Base-by-base conservation (phyloP, 768 basidiomycete genomes). In the Leccinum uliginosum region DNA sequence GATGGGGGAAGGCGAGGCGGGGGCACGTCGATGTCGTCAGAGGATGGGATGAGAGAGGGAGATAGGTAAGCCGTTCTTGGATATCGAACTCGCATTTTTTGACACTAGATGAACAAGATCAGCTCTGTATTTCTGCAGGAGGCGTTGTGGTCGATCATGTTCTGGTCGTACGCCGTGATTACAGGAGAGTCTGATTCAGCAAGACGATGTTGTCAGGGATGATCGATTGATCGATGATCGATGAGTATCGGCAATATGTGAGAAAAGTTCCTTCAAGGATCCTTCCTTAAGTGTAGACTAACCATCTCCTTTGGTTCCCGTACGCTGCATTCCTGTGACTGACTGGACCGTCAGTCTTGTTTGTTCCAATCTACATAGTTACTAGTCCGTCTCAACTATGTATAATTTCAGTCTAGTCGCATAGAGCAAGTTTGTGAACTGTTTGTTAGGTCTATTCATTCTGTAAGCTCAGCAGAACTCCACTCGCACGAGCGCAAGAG, bases 231-330 rank as follows among this genome's bases (percentile, higher is more conserved):
- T n/a, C n/a, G n/a, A n/a, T n/a, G n/a, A n/a, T n/a, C n/a, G n/a
- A n/a, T n/a, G 70, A 68, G n/a, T 73, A 73, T 48, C 53, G 5
- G n/a, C 52, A 50, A 14, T 73, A 73, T 30, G 66, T 63, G 62
- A 61, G 64, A 38, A 40, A 66, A 17, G 68, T 73, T 6, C 63
- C 63, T n/a, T 59, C 62, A 10, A 66, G 63, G 47, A 53, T 72
- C 15, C 53, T 72, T 12, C 71, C 70, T 1, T 65, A 51, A 32
- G 35, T 72, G 66, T 67, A 62, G 58, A n/a, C n/a, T n/a, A n/a
- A n/a, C n/a, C n/a, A n/a, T n/a, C n/a, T n/a, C n/a, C n/a, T n/a
- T n/a, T n/a, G n/a, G n/a, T n/a, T n/a, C n/a, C n/a, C n/a, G n/a
- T n/a, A n/a, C n/a, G n/a, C n/a, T n/a, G n/a, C n/a, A n/a, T n/a